Base-by-base conservation (phyloP, 2,329 filamentous ascomycete genomes). In the Tympanopsis confertula region DNA sequence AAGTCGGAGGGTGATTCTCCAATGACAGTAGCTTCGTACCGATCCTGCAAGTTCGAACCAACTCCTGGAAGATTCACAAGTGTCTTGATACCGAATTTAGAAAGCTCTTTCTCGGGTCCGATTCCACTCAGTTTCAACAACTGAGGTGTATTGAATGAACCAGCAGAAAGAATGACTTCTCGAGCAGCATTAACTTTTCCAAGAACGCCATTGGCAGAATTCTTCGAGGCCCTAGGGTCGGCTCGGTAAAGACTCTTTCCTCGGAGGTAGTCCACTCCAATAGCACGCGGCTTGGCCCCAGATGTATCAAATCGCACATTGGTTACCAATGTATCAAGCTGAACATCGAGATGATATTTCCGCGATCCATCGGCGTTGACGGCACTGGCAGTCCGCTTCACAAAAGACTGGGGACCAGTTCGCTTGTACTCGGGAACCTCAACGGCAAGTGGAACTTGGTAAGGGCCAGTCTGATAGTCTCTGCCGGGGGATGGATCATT, bases 61-160 rank as follows among this genome's bases (percentile, higher is more conserved):
- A 83, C 76, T 35, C 74, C 78, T 0, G 74, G 76, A 1, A 77
- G 61, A 48, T 82, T 64, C 3, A 59, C 55, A 32, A 77, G 48
- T 5, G 76, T 61, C 1, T 62, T 54, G 42, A 80, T 78, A 17
- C 58, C 52, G 47, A 68, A 49, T 20, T 44, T 43, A 22, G 47
- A 35, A 13, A 67, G 55, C 47, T 66, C 59, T 1, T 43, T 49
- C n/a, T 47, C 51, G 7, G 60, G 55, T 2, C 66, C 65, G 36
- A 69, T 50, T 17, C 65, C 66, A 20, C 58, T 63, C 12, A 66
- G 54, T 50, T 67, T 63, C 13, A 69, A 57, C 38, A 69, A 51
- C 38, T 65, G 57, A 5, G 65, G 66, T 1, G 59, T 61, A 47
- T 66, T 65, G 50, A 64, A 63, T 10, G 63, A 49, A 19, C 68